phyloP scores from a whole-genome alignment of 495 filamentous ascomycete species.

The Bacidia gigantensis region DNA sequence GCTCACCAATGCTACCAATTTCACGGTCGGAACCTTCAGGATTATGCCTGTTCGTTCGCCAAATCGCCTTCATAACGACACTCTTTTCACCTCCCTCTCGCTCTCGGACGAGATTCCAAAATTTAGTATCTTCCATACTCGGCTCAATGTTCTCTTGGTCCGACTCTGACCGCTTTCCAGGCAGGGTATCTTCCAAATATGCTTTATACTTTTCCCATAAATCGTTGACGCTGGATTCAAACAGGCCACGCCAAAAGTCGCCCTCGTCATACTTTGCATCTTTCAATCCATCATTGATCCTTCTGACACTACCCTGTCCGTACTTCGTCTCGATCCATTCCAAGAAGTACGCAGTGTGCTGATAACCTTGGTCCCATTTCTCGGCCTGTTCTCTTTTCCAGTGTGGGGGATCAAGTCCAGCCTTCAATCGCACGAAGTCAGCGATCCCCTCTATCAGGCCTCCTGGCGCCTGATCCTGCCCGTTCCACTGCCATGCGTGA shows the following conservation, averaged over 20 bases:
- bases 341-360: slow-evolving; percentile 84
- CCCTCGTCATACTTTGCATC: slow-evolving; percentile 39
- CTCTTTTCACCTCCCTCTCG: neutral
- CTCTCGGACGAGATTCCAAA: neutral
- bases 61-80: neutral
- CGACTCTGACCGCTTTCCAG: neutral
- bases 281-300: slow-evolving; percentile 19
- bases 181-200: slow-evolving; percentile 1
- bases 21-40: too few species aligned
- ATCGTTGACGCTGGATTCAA: slow-evolving; percentile 48
- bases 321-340: slow-evolving; percentile 31
- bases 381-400: slow-evolving; percentile 52
- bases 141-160: too few species aligned
- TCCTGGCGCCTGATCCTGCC: slow-evolving; percentile 46
- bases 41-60: neutral
- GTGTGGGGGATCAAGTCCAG: slow-evolving; percentile 63
- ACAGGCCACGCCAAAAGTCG: slow-evolving; percentile 57
- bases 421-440: slow-evolving; percentile 77
- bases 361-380: slow-evolving; percentile 84
- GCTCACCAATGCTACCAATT: too few species aligned
- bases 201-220: slow-evolving; percentile 62
- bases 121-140: slow-evolving; percentile 2
- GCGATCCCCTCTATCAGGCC: slow-evolving; percentile 88
- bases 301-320: slow-evolving; percentile 17
- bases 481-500: slow-evolving; percentile 85